Conservation (phyloP, 2,329 filamentous ascomycete species). For the Sarocladium strictum region DNA sequence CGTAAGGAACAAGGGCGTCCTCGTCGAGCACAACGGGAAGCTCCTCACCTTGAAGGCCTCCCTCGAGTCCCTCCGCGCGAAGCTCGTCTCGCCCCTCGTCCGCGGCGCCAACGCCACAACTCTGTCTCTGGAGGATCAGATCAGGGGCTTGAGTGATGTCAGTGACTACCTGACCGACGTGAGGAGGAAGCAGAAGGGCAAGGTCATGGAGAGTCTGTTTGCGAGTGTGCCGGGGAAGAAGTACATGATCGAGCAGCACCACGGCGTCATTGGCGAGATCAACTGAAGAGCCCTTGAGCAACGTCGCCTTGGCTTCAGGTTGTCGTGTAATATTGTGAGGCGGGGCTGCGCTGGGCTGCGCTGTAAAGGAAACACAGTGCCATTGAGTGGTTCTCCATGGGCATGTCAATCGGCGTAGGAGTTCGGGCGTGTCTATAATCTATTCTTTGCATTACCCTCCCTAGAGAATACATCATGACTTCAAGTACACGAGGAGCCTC, state of each 20-base stretch:
- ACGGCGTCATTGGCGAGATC: slow-evolving; percentile 6
- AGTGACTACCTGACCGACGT: slow-evolving; percentile 72
- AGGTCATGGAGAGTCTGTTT: slow-evolving; percentile 75
- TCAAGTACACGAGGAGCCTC: too few species aligned
- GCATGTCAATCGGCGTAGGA: too few species aligned
- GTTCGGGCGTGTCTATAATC: too few species aligned
- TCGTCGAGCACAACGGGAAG: slow-evolving; percentile 81
- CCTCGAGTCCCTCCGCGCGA: slow-evolving; percentile 75
- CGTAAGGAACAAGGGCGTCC: slow-evolving; percentile 77
- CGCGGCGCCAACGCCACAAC: slow-evolving; percentile 62
- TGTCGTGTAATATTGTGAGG: too few species aligned
- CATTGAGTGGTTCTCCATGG: too few species aligned
- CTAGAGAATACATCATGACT: too few species aligned
- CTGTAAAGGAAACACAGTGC: too few species aligned
- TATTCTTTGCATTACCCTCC: too few species aligned
- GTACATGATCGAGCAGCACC: slow-evolving; percentile 24
- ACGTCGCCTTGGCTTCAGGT: too few species aligned
- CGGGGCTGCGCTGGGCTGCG: too few species aligned
- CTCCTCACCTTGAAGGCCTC: slow-evolving; percentile 80
- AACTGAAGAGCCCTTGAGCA: neutral
- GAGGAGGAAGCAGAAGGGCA: slow-evolving; percentile 73
- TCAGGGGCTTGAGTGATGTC: slow-evolving; percentile 73
- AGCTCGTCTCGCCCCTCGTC: slow-evolving; percentile 79
- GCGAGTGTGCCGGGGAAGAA: slow-evolving; percentile 36
- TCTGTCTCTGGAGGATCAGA: slow-evolving; percentile 77